Base-by-base conservation (phyloP, 108 stramenopile species). In the Pseudonitzschia pungens region DNA sequence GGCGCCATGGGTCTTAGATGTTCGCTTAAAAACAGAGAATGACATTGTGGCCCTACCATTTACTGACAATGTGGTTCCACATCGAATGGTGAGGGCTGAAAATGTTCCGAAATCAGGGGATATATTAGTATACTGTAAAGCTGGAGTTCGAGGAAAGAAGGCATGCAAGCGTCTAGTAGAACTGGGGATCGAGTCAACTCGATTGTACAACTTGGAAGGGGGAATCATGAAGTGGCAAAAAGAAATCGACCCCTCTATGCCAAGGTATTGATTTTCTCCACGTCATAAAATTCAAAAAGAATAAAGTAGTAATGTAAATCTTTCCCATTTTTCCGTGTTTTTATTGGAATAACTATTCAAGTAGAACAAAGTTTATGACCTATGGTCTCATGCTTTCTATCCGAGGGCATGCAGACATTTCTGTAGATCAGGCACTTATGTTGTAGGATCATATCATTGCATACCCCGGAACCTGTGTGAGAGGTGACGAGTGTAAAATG, bases 11-110 rank as follows among this genome's bases (percentile, higher is more conserved):
- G 95, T 96, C 22, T 54, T 97, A 27, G 97, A 97, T 76, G 96
- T 97, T 9, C 87, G 97, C 63, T 73, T 97, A 53, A 84, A 85
- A 27, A 84, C 94, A 29, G 97, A 97, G 82, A 83, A 95, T 57
- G 94, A 95, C 56, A 97, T 97, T 75, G 88, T 92, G 32, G 75
- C 85, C n/a, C 86, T 97, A 27, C 97, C 97, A 8, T 97, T 97
- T 72, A 94, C 93, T 2, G 97, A 97, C 72, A 45, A 60, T 16
- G 91, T 96, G 53, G 80, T 81, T 18, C 94, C 95, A 4, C 95
- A 97, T 70, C 77, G 95, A 16, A 84, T 82, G 56, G 92, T 97
- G 18, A 77, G 74, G 12, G 60, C 82, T 21, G 72, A 78, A 63
- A 70, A 93, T 62, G 75, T 97, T 27, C 96, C 96, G 0, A 72